Conservation (phyloP, 768 basidiomycete species). For the Kwoniella botswanensis region DNA sequence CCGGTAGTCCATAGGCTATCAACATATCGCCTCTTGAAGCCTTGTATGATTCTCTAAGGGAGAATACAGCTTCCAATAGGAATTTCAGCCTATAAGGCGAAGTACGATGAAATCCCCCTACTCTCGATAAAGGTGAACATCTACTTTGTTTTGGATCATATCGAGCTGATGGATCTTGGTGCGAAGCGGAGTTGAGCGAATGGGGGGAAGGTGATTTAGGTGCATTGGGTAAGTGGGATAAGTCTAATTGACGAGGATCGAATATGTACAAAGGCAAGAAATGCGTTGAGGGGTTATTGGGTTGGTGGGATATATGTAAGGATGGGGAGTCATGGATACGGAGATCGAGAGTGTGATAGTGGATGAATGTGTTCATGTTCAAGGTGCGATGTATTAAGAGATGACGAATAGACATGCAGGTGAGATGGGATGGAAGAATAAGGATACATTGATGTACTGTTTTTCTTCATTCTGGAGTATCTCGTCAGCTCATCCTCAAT, state of each 20-base stretch:
- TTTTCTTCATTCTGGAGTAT: no score
- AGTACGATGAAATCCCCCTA: conserved; percentile 43
- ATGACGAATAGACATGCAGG: no score
- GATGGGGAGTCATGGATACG: conserved; percentile 52
- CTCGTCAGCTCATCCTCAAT: not conserved
- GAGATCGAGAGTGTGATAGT: conserved; percentile 53
- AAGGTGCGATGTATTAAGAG: conserved; percentile 11
- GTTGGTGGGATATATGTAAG: conserved; percentile 42
- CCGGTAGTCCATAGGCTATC: conserved; percentile 59
- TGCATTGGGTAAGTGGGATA: conserved; percentile 54
- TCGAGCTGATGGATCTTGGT: not conserved
- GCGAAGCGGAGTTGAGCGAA: conserved; percentile 30
- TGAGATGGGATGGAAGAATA: not conserved
- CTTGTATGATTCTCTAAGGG: conserved; percentile 49
- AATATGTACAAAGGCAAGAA: conserved; percentile 61
- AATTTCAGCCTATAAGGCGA: conserved; percentile 53
- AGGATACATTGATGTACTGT: not conserved
- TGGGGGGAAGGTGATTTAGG: conserved; percentile 30
- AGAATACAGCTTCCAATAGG: conserved; percentile 57
- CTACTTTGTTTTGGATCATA: conserved; percentile 24
- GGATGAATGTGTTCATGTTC: conserved; percentile 38
- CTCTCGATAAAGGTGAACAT: conserved; percentile 33
- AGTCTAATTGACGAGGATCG: conserved; percentile 59
- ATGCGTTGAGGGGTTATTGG: conserved; percentile 50
- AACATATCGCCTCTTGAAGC: conserved; percentile 55